A percentile compares a stretch with the other conserved stretches of the same genome.
phyloP scores from a whole-genome alignment of 2,329 filamentous ascomycete species.

The Cladobotryum protrusum region DNA sequence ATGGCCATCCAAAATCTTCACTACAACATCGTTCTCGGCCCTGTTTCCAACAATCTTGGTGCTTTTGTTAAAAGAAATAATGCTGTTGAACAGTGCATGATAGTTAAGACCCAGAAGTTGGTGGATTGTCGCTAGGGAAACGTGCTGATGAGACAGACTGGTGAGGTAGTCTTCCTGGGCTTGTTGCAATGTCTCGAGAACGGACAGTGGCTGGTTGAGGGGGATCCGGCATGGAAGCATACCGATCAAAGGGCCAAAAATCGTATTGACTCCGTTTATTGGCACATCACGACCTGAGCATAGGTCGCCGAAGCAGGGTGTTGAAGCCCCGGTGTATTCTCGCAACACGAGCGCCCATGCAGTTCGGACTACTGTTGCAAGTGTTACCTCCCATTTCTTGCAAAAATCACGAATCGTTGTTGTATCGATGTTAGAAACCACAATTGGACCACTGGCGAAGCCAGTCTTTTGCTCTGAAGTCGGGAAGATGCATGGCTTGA shows the following conservation, averaged over 20 bases:
- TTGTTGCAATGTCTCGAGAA: background rate
- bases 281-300: constrained; percentile 17
- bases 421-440: background rate
- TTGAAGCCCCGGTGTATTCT: constrained; percentile 38
- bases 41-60: no score
- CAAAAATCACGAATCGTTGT: constrained; percentile 4
- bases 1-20: background rate
- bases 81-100: constrained; percentile 4
- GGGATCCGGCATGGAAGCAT: constrained; percentile 48
- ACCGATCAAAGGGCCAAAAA: constrained; percentile 30
- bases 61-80: constrained; percentile 1
- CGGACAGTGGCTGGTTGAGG: constrained; percentile 16
- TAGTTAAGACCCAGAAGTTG: background rate
- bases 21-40: background rate
- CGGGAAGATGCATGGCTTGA: constrained; percentile 3
- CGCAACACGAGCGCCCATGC: constrained; percentile 47
- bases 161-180: constrained; percentile 40
- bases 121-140: constrained; percentile 34
- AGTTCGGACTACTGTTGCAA: constrained; percentile 45
- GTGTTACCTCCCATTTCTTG: constrained; percentile 31
- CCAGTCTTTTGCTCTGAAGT: background rate
- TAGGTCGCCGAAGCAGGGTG: constrained; percentile 43
- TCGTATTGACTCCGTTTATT: constrained; percentile 13
- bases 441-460: background rate
- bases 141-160: constrained; percentile 43